Conservation (phyloP, 345 rosid genomes). For the Brassica incana region DNA sequence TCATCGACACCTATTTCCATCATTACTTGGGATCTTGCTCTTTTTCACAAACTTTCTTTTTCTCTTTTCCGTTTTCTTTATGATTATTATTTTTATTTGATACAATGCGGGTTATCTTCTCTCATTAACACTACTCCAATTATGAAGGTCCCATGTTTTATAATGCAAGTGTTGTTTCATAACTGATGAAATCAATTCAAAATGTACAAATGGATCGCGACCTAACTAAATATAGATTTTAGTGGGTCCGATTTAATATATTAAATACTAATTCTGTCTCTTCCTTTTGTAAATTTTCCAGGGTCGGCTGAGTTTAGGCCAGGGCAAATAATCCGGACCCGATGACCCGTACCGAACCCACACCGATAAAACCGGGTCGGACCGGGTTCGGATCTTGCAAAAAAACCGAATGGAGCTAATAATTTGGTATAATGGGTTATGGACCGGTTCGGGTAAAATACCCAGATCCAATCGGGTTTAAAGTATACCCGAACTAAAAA, state of each 20-base stretch:
- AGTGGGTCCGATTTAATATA: conserved; percentile 15
- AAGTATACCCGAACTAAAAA: too few species aligned
- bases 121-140: not conserved
- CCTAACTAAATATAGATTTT: conserved; percentile 29
- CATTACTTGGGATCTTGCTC: conserved; percentile 34
- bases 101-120: conserved; percentile 11
- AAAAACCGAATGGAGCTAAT: too few species aligned
- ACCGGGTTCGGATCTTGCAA: not conserved
- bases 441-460: too few species aligned
- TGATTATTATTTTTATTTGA: not conserved
- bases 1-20: conserved; percentile 27
- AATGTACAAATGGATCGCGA: conserved; percentile 23
- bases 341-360: not conserved
- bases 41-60: not conserved
- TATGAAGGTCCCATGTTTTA: conserved; percentile 20
- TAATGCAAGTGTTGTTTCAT: conserved; percentile 19
- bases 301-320: conserved; percentile 23
- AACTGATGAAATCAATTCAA: conserved; percentile 2
- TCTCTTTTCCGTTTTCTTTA: conserved; percentile 1
- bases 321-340: not conserved
- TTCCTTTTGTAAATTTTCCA: not conserved
- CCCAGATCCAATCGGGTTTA: too few species aligned
- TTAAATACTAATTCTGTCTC: conserved; percentile 18
- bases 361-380: not conserved
- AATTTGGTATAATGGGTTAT: too few species aligned